A percentile compares a stretch with the other conserved stretches of the same genome.
Conservation (phyloP, 148 eudicot genomes). For the Chenopodium quinoa region DNA sequence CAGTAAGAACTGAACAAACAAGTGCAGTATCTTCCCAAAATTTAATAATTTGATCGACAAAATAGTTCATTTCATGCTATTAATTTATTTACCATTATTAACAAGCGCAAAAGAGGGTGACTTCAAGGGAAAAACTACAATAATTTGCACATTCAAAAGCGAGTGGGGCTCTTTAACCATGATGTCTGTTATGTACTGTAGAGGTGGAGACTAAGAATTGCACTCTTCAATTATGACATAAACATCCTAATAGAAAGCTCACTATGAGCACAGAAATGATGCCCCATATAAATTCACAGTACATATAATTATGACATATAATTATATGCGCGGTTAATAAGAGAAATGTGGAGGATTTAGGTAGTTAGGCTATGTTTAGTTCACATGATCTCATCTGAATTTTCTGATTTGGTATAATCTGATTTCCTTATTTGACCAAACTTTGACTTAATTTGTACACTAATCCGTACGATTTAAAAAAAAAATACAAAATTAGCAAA, state of each 20-base stretch:
- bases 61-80: neutral
- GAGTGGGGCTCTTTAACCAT: neutral
- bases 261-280: neutral
- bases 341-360: neutral
- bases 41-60: neutral
- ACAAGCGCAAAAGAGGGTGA: neutral
- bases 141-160: neutral
- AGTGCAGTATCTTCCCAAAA: neutral
- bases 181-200: neutral
- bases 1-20: neutral
- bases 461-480: too few species aligned
- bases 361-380: too few species aligned
- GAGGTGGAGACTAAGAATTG: neutral
- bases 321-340: too few species aligned
- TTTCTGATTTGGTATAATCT: too few species aligned
- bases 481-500: too few species aligned
- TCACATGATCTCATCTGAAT: too few species aligned
- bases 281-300: neutral
- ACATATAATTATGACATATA: too few species aligned
- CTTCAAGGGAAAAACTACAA: neutral
- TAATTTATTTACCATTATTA: neutral
- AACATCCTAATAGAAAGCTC: neutral
- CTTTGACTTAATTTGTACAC: too few species aligned
- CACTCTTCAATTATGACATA: neutral
- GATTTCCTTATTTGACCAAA: too few species aligned